Conservation (phyloP, 2,329 filamentous ascomycete genomes). For the Parasarocladium wereldwijsianum region DNA sequence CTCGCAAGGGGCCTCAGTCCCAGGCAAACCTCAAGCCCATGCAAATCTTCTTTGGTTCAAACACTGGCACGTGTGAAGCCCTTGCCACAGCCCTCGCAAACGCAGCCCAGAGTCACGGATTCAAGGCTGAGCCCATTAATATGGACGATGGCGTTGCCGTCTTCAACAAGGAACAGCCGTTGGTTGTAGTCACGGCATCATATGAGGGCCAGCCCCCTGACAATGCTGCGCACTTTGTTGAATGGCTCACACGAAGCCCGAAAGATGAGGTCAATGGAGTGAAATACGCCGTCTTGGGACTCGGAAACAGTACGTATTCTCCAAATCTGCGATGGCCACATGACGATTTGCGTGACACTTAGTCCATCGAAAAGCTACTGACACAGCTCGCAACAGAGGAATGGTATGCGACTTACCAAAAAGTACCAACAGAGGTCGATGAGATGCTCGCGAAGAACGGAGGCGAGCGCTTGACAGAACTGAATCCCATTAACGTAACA, state of each 20-base stretch:
- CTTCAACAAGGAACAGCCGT: slow-evolving; percentile 43
- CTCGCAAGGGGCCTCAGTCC: neutral
- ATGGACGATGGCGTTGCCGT: slow-evolving; percentile 48
- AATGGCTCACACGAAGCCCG: neutral
- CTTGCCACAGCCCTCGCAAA: slow-evolving; percentile 48
- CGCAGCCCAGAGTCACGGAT: slow-evolving; percentile 45
- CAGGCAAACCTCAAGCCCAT: slow-evolving; percentile 23
- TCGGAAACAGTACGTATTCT: slow-evolving; percentile 29
- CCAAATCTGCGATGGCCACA: neutral
- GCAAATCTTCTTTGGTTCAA: slow-evolving; percentile 20
- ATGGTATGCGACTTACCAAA: slow-evolving; percentile 50
- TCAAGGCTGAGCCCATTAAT: slow-evolving; percentile 36
- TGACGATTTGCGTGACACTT: slow-evolving; percentile 12
- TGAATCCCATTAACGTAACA: slow-evolving; percentile 45
- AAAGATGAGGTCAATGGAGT: slow-evolving; percentile 32
- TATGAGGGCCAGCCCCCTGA: slow-evolving; percentile 65
- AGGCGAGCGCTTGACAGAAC: slow-evolving; percentile 20
- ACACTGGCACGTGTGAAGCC: slow-evolving; percentile 60
- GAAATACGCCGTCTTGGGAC: slow-evolving; percentile 56
- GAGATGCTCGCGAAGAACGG: slow-evolving; percentile 26
- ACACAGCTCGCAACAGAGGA: no score
- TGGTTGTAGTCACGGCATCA: slow-evolving; percentile 46
- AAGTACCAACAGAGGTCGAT: slow-evolving; percentile 50
- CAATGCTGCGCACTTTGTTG: slow-evolving; percentile 49
- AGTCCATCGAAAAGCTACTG: no score